Evolutionary conservation across 1,284 basidiomycete genomes (phyloP).

Genomic region (Ustanciosporium gigantosporum): DNA sequence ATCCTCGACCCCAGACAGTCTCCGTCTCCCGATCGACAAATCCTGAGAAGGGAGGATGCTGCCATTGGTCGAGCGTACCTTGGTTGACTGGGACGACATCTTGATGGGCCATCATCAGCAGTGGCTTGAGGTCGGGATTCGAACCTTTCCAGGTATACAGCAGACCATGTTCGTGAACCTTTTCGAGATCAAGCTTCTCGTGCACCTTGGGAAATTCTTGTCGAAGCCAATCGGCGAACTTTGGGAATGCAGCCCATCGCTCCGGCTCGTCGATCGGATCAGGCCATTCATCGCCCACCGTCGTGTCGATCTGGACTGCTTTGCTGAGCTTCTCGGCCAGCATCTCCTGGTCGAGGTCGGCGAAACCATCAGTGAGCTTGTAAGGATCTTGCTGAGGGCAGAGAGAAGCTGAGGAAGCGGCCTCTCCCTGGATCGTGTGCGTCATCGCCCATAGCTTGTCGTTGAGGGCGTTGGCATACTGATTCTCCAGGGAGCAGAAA

Average conservation of each 20-base stretch:
- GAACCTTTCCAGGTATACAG: constrained; percentile 71
- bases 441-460: constrained; percentile 20
- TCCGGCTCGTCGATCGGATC: constrained; percentile 34
- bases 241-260: constrained; percentile 37
- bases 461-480: constrained; percentile 17
- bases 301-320: constrained; percentile 51
- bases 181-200: constrained; percentile 23
- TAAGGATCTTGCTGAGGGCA: constrained; percentile 35
- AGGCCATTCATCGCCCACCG: constrained; percentile 44
- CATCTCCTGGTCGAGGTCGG: constrained; percentile 21
- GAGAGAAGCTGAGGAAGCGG: constrained; percentile 2
- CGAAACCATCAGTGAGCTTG: constrained; percentile 26
- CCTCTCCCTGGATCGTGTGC: constrained; percentile 5
- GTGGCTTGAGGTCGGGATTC: constrained; percentile 68
- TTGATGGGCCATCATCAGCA: constrained; percentile 67
- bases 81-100: constrained; percentile 66
- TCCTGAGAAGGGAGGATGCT: constrained; percentile 65
- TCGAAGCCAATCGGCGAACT: constrained; percentile 43
- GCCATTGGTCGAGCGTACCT: constrained; percentile 65
- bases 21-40: constrained; percentile 61
- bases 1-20: constrained; percentile 65
- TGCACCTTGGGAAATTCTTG: constrained; percentile 41
- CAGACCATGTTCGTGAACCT: constrained; percentile 70
- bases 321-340: constrained; percentile 38
- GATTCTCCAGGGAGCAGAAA: constrained; percentile 26